Evolutionary conservation across 306 rosid genomes (phyloP).

Genomic region (Casuarina equisetifolia): DNA sequence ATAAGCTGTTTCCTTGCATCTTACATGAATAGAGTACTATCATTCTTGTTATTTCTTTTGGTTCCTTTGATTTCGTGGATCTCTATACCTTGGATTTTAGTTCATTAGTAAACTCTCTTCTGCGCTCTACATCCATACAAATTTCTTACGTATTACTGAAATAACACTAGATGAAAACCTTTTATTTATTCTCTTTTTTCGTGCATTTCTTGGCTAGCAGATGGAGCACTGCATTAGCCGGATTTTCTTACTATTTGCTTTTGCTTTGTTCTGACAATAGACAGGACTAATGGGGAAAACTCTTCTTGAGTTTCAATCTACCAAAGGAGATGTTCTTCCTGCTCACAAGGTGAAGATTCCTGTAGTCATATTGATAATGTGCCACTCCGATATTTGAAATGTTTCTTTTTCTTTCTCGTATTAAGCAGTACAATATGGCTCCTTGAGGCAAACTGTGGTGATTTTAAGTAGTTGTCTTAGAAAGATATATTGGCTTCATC

Average conservation of each 20-base stretch:
- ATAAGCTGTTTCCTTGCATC: not conserved
- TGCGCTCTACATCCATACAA: not conserved
- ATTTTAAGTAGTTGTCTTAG: not conserved
- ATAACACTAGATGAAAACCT: not conserved
- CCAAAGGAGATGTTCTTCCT: slow-evolving; percentile 93
- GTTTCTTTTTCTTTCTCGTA: not conserved
- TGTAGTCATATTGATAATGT: slow-evolving; percentile 2
- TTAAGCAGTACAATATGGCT: not conserved
- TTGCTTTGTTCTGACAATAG: slow-evolving; percentile 47
- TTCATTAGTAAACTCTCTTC: not conserved
- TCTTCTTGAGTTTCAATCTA: slow-evolving; percentile 81
- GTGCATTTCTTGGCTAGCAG: not conserved
- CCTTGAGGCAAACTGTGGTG: not conserved
- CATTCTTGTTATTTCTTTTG: not conserved
- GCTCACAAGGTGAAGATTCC: slow-evolving; percentile 76
- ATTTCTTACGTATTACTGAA: not conserved
- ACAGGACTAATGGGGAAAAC: slow-evolving; percentile 96
- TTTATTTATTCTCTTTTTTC: not conserved
- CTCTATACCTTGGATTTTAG: not conserved
- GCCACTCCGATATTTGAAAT: not conserved
- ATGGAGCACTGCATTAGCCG: slow-evolving; percentile 18
- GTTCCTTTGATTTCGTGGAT: not conserved
- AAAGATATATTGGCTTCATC: not conserved
- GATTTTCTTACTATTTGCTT: slow-evolving; percentile 22
- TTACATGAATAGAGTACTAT: not conserved